Evolutionary conservation across 441 rosid species (phyloP).

Genomic region (Populus trichocarpa): DNA sequence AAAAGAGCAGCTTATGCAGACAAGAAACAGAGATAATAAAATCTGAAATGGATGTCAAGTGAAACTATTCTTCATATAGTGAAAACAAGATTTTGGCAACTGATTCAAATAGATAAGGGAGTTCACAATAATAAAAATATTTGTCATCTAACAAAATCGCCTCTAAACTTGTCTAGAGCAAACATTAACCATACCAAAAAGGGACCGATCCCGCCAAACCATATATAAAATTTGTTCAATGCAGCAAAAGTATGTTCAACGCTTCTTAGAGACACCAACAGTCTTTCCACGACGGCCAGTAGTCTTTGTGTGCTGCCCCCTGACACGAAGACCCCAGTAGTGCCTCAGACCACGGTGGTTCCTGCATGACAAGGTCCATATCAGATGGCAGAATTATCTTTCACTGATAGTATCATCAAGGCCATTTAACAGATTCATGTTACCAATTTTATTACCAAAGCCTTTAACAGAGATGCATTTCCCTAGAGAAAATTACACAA

Average conservation of each 20-base stretch:
- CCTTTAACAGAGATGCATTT: background rate
- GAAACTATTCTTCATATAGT: background rate
- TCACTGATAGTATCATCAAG: background rate
- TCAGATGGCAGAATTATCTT: background rate
- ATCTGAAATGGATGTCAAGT: background rate
- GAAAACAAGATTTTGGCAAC: background rate
- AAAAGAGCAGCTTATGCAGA: background rate
- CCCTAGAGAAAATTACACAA: background rate
- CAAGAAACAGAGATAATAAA: background rate
- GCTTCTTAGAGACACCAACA: constrained; percentile 87
- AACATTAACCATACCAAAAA: background rate
- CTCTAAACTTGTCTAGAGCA: constrained; percentile 14
- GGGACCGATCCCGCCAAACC: constrained; percentile 3
- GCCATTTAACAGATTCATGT: background rate
- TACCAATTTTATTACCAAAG: background rate
- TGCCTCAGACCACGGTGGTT: constrained; percentile 87
- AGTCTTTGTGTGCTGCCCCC: constrained; percentile 88
- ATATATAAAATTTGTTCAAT: constrained; percentile 15
- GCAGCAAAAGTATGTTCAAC: constrained; percentile 11
- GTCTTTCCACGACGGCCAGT: constrained; percentile 83
- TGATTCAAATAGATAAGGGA: background rate
- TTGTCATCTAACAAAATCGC: constrained; percentile 11
- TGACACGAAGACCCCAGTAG: constrained; percentile 79
- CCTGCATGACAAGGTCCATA: constrained; percentile 27
- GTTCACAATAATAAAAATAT: background rate